phyloP scores from a whole-genome alignment of 352 stramenopile genomes.

The Phytopythium montanum region DNA sequence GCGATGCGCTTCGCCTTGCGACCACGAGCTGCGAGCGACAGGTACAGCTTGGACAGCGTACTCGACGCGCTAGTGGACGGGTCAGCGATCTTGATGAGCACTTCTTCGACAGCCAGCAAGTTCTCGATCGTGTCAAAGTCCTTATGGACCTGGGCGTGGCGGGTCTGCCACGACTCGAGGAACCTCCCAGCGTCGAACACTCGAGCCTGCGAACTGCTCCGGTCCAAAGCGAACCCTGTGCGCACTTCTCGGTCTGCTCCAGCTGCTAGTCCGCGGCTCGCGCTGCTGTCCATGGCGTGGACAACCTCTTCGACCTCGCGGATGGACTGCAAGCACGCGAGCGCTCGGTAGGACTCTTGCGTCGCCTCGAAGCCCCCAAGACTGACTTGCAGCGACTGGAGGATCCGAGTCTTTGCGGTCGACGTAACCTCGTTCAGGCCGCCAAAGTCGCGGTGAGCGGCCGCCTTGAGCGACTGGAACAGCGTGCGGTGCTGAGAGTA shows the following conservation, averaged over 20 bases:
- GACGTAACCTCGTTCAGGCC: conserved; percentile 30
- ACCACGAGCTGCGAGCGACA: conserved; percentile 51
- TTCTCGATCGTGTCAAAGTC: conserved; percentile 58
- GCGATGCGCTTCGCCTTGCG: conserved; percentile 63
- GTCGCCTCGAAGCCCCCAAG: conserved; percentile 67
- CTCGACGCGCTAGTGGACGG: conserved; percentile 12
- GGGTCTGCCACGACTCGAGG: conserved; percentile 40
- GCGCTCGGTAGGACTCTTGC: conserved; percentile 47
- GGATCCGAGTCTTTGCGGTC: conserved; percentile 43
- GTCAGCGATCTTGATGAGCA: conserved; percentile 42
- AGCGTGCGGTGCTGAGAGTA: conserved; percentile 58
- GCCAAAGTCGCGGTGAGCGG: conserved; percentile 47
- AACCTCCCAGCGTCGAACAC: conserved; percentile 7
- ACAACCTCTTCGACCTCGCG: conserved; percentile 57
- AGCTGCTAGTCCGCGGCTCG: not conserved
- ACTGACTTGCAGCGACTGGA: conserved; percentile 52
- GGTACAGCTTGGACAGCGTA: conserved; percentile 45
- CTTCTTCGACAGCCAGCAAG: conserved; percentile 60
- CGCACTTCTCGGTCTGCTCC: not conserved
- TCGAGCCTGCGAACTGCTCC: not conserved
- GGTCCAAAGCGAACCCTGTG: conserved; percentile 11
- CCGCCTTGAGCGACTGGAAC: conserved; percentile 49
- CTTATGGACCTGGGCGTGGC: conserved; percentile 34
- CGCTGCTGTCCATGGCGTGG: conserved; percentile 7
- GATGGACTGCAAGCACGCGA: conserved; percentile 58